Conservation (phyloP, 2,329 filamentous ascomycete genomes). For the Hirsutella minnesotensis region DNA sequence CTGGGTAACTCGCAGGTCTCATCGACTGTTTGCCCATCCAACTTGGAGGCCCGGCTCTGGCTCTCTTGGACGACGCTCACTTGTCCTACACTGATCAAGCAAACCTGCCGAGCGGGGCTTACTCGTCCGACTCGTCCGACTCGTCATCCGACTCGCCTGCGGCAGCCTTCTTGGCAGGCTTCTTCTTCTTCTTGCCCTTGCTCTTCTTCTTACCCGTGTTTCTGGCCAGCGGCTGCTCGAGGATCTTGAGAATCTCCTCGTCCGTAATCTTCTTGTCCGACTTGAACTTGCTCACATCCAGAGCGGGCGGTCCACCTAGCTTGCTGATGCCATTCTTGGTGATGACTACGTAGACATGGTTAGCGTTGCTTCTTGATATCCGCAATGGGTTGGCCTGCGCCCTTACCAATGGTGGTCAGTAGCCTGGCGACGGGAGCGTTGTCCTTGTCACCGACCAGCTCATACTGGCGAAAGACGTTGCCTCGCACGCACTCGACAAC, state of each 20-base stretch:
- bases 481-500: constrained; percentile 92
- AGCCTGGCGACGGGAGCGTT: constrained; percentile 71
- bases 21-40: too few species aligned
- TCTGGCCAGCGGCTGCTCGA: constrained; percentile 77
- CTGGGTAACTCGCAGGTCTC: too few species aligned
- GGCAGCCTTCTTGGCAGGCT: constrained; percentile 35
- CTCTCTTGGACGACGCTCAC: too few species aligned
- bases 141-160: constrained; percentile 17
- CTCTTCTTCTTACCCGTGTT: constrained; percentile 91
- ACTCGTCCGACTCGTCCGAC: constrained; percentile 12
- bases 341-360: constrained; percentile 49
- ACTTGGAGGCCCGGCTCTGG: too few species aligned
- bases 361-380: neutral
- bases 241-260: constrained; percentile 87
- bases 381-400: too few species aligned
- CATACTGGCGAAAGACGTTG: constrained; percentile 89
- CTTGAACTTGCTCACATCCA: constrained; percentile 75
- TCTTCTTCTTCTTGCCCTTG: constrained; percentile 70
- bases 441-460: constrained; percentile 91
- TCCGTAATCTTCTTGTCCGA: constrained; percentile 97
- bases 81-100: too few species aligned
- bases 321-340: constrained; percentile 95
- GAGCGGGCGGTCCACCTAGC: constrained; percentile 62
- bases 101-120: neutral
- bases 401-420: constrained; percentile 85